Base-by-base conservation (phyloP, 345 rosid genomes). In the Citrus hindsii region DNA sequence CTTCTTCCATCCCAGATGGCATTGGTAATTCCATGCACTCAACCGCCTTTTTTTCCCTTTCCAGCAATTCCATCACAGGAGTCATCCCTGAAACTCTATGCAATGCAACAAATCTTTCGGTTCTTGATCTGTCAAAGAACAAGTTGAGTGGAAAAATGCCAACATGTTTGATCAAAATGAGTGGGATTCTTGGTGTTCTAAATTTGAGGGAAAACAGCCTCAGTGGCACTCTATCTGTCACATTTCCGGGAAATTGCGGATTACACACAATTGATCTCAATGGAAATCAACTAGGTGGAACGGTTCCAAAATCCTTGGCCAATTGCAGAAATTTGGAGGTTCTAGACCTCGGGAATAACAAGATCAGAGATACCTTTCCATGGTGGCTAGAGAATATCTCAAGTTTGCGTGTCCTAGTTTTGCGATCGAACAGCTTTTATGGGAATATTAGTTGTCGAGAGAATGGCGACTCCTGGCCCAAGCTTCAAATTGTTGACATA, bases 91-190 rank as follows among this genome's bases (percentile, higher is more conserved):
- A 9, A 0, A 83, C 87, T 22, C 13, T 87, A 3, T 90, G 91
- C 86, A 80, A 27, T 24, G 59, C 67, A 2, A 1, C 0, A 4
- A 0, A 1, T 48, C 81, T 88, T 1, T 1, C 9, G 68, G 81
- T 84, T 8, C 85, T 90, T 53, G 87, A 86, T 62, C 6, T 86
- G 65, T 90, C 94, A 0, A 24, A 67, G 61, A 90, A 90, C 72
- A 33, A 27, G 6, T 79, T 90, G 73, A 70, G 0, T 18, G 88
- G 88, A 24, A 6, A 1, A 0, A 71, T 90, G 27, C 92, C 89
- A 0, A 30, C 22, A 6, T 81, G 84, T 51, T 28, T 77, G 2
- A 12, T 55, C 0, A 1, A 13, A 30, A 60, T 4, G 38, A 9
- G 0, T 0, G 0, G 1, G 28, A 27, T 1, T 1, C 85, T 87